phyloP scores from a whole-genome alignment of 2,329 filamentous ascomycete genomes.

The Ascocoryne sarcoides region DNA sequence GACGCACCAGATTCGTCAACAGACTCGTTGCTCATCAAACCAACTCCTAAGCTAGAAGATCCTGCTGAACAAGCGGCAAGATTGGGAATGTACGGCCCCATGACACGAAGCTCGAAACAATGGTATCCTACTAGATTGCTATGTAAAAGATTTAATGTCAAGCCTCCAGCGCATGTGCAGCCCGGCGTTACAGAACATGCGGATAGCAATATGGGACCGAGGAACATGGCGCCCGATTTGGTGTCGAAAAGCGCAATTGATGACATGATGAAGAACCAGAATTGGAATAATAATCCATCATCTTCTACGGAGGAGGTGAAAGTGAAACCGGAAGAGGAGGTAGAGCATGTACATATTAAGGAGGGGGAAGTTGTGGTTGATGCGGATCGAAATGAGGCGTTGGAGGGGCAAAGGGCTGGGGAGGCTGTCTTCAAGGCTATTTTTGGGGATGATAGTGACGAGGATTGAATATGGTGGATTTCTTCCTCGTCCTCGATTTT shows the following conservation, averaged over 20 bases:
- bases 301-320: neutral
- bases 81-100: slow-evolving; percentile 83
- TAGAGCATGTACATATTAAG: slow-evolving; percentile 10
- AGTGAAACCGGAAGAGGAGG: slow-evolving; percentile 8
- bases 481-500: too few relatives aligned
- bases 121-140: slow-evolving; percentile 78
- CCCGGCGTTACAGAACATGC: slow-evolving; percentile 36
- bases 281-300: slow-evolving; percentile 11
- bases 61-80: slow-evolving; percentile 79
- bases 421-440: slow-evolving; percentile 86
- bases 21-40: slow-evolving; percentile 37
- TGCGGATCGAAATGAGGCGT: slow-evolving; percentile 66
- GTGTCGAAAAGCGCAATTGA: slow-evolving; percentile 47
- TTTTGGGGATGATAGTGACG: slow-evolving; percentile 80
- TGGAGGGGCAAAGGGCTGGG: slow-evolving; percentile 65
- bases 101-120: slow-evolving; percentile 64
- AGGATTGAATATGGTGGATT: too few relatives aligned
- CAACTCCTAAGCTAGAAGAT: slow-evolving; percentile 53
- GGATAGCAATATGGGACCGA: slow-evolving; percentile 18
- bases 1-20: slow-evolving; percentile 29
- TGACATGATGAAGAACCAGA: slow-evolving; percentile 40
- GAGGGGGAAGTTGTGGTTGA: slow-evolving; percentile 42
- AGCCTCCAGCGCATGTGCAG: slow-evolving; percentile 60
- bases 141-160: slow-evolving; percentile 95
- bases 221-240: slow-evolving; percentile 33